These are phyloP conservation scores for Nannochloris sp. DNA, from an alignment of 139 green algal genomes.

Conservation along the genomic window DNA sequence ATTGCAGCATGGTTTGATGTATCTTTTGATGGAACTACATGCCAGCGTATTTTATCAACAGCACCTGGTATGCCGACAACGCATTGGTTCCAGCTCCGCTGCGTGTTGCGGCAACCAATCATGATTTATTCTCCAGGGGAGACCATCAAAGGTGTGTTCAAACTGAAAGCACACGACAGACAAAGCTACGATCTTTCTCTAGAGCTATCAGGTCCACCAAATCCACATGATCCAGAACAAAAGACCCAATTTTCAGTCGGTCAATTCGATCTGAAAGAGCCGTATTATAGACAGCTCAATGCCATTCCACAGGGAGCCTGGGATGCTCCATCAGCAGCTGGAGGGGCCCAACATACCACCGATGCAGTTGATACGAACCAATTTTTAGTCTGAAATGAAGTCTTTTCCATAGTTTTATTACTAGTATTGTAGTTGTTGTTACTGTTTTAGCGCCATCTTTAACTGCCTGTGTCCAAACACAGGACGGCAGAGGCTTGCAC, in stretches of 20 bases:
- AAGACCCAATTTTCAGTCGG: slow-evolving; percentile 19
- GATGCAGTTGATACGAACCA: neutral
- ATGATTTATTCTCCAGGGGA: slow-evolving; percentile 23
- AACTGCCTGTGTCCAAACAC: too few species aligned
- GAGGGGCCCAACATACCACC: too few species aligned
- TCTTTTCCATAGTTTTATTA: neutral
- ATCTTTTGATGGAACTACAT: slow-evolving; percentile 63
- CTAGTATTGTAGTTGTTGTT: too few species aligned
- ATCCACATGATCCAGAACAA: slow-evolving; percentile 17
- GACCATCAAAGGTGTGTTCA: slow-evolving; percentile 46
- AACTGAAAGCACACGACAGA: slow-evolving; percentile 54
- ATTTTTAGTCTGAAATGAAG: neutral
- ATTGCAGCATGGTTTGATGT: slow-evolving; percentile 94
- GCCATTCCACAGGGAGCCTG: neutral
- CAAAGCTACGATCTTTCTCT: slow-evolving; percentile 74
- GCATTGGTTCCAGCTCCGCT: slow-evolving; percentile 91
- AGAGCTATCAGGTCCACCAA: slow-evolving; percentile 42
- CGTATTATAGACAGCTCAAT: slow-evolving; percentile 70
- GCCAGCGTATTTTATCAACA: slow-evolving; percentile 75
- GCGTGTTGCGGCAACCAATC: slow-evolving; percentile 60
- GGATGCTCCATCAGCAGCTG: neutral
- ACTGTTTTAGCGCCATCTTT: too few species aligned
- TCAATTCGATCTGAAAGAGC: slow-evolving; percentile 84
- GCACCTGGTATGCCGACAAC: slow-evolving; percentile 84
- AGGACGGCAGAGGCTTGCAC: too few species aligned